Evolutionary conservation across 2,329 filamentous ascomycete species (phyloP).

Genomic region (Penicillium freii): DNA sequence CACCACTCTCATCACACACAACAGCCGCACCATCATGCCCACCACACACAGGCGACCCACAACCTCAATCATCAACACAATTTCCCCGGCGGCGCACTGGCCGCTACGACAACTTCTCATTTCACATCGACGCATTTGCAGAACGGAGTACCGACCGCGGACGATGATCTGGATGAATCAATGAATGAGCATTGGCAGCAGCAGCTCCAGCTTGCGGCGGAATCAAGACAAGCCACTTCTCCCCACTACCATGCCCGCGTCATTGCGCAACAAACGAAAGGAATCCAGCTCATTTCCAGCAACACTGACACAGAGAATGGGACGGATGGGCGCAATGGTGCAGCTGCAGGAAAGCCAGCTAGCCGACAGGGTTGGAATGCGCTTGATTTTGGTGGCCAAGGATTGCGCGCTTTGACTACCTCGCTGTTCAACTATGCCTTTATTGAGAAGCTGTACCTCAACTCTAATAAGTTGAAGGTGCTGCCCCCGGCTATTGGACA

Average conservation of each 20-base stretch:
- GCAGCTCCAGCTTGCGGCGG: constrained; percentile 77
- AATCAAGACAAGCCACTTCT: constrained; percentile 67
- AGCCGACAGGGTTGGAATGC: constrained; percentile 82
- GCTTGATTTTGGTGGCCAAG: constrained; percentile 94
- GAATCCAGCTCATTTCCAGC: constrained; percentile 48
- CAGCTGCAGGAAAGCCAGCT: constrained; percentile 57
- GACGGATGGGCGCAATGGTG: constrained; percentile 62
- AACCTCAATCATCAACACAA: constrained; percentile 51
- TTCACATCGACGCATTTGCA: constrained; percentile 59
- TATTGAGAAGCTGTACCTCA: constrained; percentile 86
- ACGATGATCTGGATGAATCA: constrained; percentile 57
- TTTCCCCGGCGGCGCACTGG: constrained; percentile 48
- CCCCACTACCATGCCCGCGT: constrained; percentile 66
- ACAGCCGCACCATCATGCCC: constrained; percentile 45
- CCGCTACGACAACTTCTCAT: constrained; percentile 52
- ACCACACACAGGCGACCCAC: constrained; percentile 45
- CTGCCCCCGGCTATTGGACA: constrained; percentile 80
- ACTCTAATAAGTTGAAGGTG: constrained; percentile 81
- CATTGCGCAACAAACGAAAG: constrained; percentile 48
- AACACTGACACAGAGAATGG: constrained; percentile 49
- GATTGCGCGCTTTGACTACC: constrained; percentile 74
- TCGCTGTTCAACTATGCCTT: constrained; percentile 86
- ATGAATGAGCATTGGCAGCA: constrained; percentile 77
- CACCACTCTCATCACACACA: constrained; percentile 47
- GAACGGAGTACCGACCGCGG: constrained; percentile 57